Base-by-base conservation (phyloP, 208 protist genomes). In the Leishmania gerbilli region DNA sequence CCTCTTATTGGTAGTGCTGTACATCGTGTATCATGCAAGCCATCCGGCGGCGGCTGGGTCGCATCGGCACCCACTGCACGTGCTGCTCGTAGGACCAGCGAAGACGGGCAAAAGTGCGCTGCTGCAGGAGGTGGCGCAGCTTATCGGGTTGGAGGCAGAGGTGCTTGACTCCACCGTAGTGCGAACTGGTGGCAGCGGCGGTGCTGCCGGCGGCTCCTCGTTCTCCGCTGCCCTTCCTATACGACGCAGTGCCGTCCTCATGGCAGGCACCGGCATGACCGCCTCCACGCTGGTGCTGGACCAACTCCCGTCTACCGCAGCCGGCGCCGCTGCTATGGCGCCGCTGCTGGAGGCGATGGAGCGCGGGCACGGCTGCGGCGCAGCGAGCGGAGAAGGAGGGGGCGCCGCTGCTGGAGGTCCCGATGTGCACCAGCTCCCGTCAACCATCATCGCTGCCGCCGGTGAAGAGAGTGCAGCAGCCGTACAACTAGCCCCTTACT, bases 41-140 rank as follows among this genome's bases (percentile, higher is more conserved):
- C 84, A 77, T 31, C 80, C 71, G 65, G 34, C 75, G 53, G 56
- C 27, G 27, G 79, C 49, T 40, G 53, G 62, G 3, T 58, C 40
- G 8, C 75, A 74, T 21, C 79, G 65, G 60, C 79, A 45, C 65
- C 91, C 90, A 40, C 81, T 93, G 71, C 89, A 95, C 65, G 34
- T 94, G 5, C 87, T 95, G 11, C 82, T 96, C 0, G 71, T 95
- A 11, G 93, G 93, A 31, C 79, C 91, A 8, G 86, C 87, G 1
- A 84, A 88, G 42, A 87, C 87, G 6, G 93, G 93, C 45, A 92
- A 92, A 82, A 94, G 90, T 19, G 79, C 90, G 17, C 72, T 96
- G 53, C 76, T 95, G 76, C 80, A 72, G 7, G 88, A 68, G 13
- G 84, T 89, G 71, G 49, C 76, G 45, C 65, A 40, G 13, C 80